Percentiles rank a stretch among this genome's conserved stretches.
Conservation (phyloP, 2,329 filamentous ascomycete species). For the Byssoonygena ceratinophila region DNA sequence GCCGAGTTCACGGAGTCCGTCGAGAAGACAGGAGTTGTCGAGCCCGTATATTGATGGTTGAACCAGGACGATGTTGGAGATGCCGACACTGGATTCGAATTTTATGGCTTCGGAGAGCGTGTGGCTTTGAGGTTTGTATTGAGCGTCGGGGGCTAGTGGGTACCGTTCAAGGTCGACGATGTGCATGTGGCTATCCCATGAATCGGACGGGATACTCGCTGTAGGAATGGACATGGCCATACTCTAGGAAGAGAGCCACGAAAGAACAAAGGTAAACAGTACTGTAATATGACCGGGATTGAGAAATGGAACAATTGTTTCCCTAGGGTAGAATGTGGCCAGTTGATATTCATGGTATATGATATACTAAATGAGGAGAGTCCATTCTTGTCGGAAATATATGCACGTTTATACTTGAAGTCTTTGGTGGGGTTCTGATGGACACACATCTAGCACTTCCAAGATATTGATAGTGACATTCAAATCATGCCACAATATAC, state of each 20-base stretch:
- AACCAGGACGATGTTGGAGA: conserved; percentile 48
- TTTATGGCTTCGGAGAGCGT: conserved; percentile 42
- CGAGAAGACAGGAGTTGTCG: conserved; percentile 51
- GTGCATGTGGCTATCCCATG: conserved; percentile 57
- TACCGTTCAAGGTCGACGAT: conserved; percentile 46
- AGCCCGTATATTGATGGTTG: conserved; percentile 53
- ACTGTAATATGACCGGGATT: no score
- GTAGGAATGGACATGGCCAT: background rate
- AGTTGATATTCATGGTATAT: no score
- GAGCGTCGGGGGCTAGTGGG: conserved; percentile 39
- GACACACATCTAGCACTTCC: no score
- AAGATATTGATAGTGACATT: no score
- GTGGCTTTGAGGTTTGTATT: conserved; percentile 43
- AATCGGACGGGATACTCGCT: conserved; percentile 22
- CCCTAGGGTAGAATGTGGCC: no score
- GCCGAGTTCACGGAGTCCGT: conserved; percentile 43
- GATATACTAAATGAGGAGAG: no score
- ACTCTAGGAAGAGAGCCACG: background rate
- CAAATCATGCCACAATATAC: no score
- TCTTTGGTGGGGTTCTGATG: no score
- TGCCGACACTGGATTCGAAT: conserved; percentile 44
- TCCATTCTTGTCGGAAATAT: no score
- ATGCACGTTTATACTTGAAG: no score
- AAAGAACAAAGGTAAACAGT: no score
- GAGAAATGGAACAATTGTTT: no score